Evolutionary conservation across 2,329 filamentous ascomycete genomes (phyloP).

Genomic region (Exserohilum rostratum): DNA sequence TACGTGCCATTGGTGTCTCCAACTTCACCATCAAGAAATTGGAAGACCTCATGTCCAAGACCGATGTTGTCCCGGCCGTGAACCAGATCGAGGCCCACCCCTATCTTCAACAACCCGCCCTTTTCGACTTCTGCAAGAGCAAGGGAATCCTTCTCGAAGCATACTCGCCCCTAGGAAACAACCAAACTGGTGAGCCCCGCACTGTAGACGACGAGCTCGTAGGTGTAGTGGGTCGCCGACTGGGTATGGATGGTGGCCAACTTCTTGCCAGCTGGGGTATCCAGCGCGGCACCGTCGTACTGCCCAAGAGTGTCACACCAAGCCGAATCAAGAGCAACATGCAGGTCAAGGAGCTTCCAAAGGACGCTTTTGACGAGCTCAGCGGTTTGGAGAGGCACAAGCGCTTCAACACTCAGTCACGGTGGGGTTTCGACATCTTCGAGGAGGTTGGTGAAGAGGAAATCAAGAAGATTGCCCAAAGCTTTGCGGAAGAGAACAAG

Average conservation of each 20-base stretch:
- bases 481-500: conserved; percentile 26
- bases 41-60: conserved; percentile 69
- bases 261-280: conserved; percentile 79
- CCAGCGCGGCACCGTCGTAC: conserved; percentile 78
- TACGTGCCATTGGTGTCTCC: conserved; percentile 78
- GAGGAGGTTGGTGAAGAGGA: conserved; percentile 31
- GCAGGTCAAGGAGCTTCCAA: conserved; percentile 67
- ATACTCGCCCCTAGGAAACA: conserved; percentile 73
- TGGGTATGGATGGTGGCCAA: conserved; percentile 73
- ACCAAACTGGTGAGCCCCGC: conserved; percentile 64
- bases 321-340: conserved; percentile 76
- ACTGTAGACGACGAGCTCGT: conserved; percentile 50
- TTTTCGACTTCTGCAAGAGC: conserved; percentile 70
- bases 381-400: conserved; percentile 48
- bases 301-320: conserved; percentile 80
- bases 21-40: conserved; percentile 81
- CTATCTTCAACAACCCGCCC: conserved; percentile 36
- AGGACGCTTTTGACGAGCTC: conserved; percentile 72
- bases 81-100: conserved; percentile 83
- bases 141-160: conserved; percentile 75
- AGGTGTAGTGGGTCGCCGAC: conserved; percentile 36
- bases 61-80: conserved; percentile 68
- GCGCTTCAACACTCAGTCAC: conserved; percentile 31
- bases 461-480: conserved; percentile 25
- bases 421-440: conserved; percentile 36